Base-by-base conservation (phyloP, 2,329 filamentous ascomycete genomes). In the Fusarium bactridioides region DNA sequence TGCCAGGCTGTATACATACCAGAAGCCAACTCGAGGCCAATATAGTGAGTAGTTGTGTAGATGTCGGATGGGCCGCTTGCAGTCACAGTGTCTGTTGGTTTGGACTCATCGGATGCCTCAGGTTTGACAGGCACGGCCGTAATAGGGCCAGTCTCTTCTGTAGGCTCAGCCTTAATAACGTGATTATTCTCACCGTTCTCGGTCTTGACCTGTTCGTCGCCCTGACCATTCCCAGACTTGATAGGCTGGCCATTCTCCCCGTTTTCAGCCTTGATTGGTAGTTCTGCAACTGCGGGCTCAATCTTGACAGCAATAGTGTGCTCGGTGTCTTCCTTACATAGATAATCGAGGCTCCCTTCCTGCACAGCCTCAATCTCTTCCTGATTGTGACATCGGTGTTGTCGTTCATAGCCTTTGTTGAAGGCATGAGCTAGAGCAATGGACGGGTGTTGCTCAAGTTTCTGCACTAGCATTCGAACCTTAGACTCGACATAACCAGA, bases 401-500 rank as follows among this genome's bases (percentile, higher is more conserved):
- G 86, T 69, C 96, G 90, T 75, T 97, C 93, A 79, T 97, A 97
- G 7, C 93, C 94, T 80, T 98, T 97, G 77, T 94, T 95, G 85
- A 95, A 99, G 1, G 95, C 93, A 75, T 96, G 94, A 2, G 96
- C 95, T 29, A 97, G 85, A 40, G 91, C 90, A 73, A 98, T 94
- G 21, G 91, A 92, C 47, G 89, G 85, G 75, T 96, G 94, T 62
- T 91, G 88, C 79, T 98, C 96, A 44, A 98, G 87, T 50, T 92
- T 92, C 72, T 91, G 90, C 21, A 98, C 94, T 21, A 99, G 87
- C 75, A 95, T 87, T 74, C 96, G 91, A 45, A 98, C 90, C 82
- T 97, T 98, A 21, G 96, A 98, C 81, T 98, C 94, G 8, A 99
- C 94, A 58, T 95, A 90, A 43, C 96, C 96, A 23, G 93, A 94